Evolutionary conservation across 1,139 yeast species (phyloP).

Genomic region (Lodderomyces theae): DNA sequence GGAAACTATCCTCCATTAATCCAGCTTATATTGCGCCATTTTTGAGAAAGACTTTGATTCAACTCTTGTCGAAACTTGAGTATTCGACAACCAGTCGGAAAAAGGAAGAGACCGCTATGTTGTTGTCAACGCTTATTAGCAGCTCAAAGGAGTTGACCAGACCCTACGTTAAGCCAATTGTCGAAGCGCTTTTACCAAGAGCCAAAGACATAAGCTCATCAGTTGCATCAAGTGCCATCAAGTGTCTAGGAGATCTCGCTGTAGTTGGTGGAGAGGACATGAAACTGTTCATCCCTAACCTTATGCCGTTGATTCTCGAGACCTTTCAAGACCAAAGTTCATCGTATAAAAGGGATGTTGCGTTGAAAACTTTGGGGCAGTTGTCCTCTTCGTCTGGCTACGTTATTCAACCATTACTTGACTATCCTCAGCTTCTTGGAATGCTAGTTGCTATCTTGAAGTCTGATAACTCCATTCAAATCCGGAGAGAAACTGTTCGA

Average conservation of each 20-base stretch:
- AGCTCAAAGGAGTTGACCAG: constrained; percentile 77
- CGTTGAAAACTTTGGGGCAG: constrained; percentile 83
- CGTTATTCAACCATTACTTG: constrained; percentile 88
- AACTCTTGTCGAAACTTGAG: constrained; percentile 78
- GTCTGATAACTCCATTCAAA: constrained; percentile 69
- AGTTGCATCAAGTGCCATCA: constrained; percentile 82
- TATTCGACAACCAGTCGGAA: constrained; percentile 73
- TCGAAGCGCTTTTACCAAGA: constrained; percentile 76
- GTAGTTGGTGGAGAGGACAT: constrained; percentile 87
- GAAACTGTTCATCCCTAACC: constrained; percentile 62
- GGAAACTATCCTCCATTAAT: constrained; percentile 78
- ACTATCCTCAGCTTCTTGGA: constrained; percentile 85
- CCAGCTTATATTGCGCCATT: constrained; percentile 97
- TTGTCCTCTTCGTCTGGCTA: constrained; percentile 89
- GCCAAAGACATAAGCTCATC: constrained; percentile 72
- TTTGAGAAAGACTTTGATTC: constrained; percentile 79
- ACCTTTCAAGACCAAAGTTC: constrained; percentile 92
- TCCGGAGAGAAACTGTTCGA: constrained; percentile 84
- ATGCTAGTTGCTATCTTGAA: constrained; percentile 77
- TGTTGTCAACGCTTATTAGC: constrained; percentile 70
- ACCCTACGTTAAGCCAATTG: constrained; percentile 87
- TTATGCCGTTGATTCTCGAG: constrained; percentile 86
- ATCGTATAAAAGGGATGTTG: constrained; percentile 82
- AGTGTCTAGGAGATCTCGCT: constrained; percentile 87
- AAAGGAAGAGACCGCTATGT: constrained; percentile 82